These are phyloP conservation scores for Neofusicoccum kwambonambiense DNA, from an alignment of 2,329 filamentous ascomycete genomes.

Conservation along the genomic window DNA sequence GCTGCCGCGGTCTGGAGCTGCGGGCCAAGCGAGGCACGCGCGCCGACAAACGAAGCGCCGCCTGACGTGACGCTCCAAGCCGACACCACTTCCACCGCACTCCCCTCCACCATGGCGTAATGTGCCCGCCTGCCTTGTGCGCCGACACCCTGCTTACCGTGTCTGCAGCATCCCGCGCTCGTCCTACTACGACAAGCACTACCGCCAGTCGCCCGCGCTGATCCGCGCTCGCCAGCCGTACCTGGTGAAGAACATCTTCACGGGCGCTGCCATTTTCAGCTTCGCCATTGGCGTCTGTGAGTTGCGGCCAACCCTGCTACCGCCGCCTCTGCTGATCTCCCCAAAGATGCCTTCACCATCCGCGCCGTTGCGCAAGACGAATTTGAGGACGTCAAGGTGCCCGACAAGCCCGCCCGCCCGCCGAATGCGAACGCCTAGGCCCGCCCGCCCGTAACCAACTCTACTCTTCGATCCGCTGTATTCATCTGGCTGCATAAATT, in stretches of 20 bases:
- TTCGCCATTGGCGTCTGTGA: conserved; percentile 86
- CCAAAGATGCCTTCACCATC: conserved; percentile 68
- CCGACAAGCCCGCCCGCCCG: conserved; percentile 64
- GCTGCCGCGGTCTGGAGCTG: conserved; percentile 5
- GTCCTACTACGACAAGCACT: conserved; percentile 89
- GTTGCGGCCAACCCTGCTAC: conserved; percentile 31
- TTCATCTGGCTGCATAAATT: neutral
- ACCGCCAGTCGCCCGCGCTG: conserved; percentile 82
- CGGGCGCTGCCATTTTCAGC: conserved; percentile 70
- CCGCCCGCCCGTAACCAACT: neutral
- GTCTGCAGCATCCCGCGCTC: conserved; percentile 59
- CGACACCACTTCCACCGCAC: neutral
- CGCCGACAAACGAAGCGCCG: neutral
- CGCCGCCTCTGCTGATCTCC: conserved; percentile 20
- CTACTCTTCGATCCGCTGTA: neutral
- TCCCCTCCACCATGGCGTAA: conserved; percentile 16
- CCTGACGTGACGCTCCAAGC: neutral
- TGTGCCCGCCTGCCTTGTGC: neutral
- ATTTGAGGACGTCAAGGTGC: conserved; percentile 92
- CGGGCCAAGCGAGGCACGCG: neutral
- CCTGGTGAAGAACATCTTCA: conserved; percentile 82
- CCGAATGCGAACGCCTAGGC: conserved; percentile 26
- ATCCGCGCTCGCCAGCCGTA: conserved; percentile 91
- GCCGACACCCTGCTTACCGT: neutral
- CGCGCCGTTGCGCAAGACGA: conserved; percentile 90